phyloP scores from a whole-genome alignment of 306 rosid species.

The Delonix regia region DNA sequence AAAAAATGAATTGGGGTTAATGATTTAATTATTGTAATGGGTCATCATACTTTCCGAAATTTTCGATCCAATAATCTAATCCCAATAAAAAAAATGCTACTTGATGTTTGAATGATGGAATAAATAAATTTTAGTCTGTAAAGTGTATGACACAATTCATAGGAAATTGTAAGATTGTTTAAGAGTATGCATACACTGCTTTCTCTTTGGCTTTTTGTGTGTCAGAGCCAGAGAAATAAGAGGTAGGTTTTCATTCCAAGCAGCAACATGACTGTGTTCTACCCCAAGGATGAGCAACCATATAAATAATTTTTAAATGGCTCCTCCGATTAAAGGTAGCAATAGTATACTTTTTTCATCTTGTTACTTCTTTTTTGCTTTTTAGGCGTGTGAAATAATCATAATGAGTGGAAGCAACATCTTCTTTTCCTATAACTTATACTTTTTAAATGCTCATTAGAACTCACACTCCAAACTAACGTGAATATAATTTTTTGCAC shows the following conservation, averaged over 20 bases:
- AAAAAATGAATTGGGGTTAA: too few species aligned
- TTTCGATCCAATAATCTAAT: background rate
- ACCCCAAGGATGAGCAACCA: conserved; percentile 10
- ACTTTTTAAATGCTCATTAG: background rate
- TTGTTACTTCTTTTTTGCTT: conserved; percentile 34
- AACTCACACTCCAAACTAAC: too few species aligned
- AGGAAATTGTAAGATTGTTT: conserved; percentile 8
- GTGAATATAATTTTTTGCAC: too few species aligned
- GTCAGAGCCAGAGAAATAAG: conserved; percentile 12
- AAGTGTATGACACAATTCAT: background rate
- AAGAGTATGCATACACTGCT: background rate
- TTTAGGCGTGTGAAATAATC: conserved; percentile 42
- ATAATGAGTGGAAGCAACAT: conserved; percentile 30
- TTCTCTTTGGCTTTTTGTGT: background rate
- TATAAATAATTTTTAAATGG: background rate
- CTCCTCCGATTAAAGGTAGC: conserved; percentile 1
- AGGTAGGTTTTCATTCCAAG: conserved; percentile 11
- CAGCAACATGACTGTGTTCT: conserved; percentile 30
- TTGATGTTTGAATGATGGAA: background rate
- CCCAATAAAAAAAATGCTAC: background rate
- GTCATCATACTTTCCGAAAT: too few species aligned
- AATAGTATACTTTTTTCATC: background rate
- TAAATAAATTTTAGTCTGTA: background rate
- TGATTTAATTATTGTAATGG: background rate
- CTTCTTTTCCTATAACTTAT: background rate